Evolutionary conservation across 371 early-diverging fungal species (phyloP).

Genomic region (Apophysomyces trapeziformis): DNA sequence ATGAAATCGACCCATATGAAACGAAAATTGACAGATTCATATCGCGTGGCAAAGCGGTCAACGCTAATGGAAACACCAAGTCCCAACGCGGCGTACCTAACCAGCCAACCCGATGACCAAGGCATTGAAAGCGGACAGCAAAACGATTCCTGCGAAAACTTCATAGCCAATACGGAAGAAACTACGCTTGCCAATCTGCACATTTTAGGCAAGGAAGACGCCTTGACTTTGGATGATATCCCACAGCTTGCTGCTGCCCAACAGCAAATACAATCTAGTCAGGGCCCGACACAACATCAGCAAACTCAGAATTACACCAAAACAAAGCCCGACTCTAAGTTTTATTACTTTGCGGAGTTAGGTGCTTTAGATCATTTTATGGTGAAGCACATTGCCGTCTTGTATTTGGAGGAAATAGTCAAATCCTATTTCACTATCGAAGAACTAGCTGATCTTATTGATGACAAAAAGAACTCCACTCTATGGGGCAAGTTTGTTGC

Average conservation of each 20-base stretch:
- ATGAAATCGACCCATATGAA: constrained; percentile 65
- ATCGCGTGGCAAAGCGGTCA: constrained; percentile 60
- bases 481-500: constrained; percentile 79
- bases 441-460: constrained; percentile 76
- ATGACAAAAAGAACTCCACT: constrained; percentile 66
- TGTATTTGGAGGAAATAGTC: constrained; percentile 74
- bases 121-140: constrained; percentile 13
- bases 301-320: constrained; percentile 33
- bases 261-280: constrained; percentile 7
- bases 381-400: constrained; percentile 85
- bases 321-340: constrained; percentile 45
- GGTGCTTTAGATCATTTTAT: constrained; percentile 83
- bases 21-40: constrained; percentile 60
- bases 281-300: constrained; percentile 20
- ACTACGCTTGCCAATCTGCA: constrained; percentile 16
- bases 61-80: constrained; percentile 62
- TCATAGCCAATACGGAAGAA: not conserved
- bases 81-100: constrained; percentile 35
- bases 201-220: constrained; percentile 18
- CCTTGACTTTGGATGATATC: constrained; percentile 19
- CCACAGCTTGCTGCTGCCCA: constrained; percentile 14
- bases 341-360: constrained; percentile 78
- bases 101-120: constrained; percentile 22
- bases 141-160: not conserved
- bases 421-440: constrained; percentile 66